Conservation (phyloP, 2,329 filamentous ascomycete species). For the Fusarium praegraminearum region DNA sequence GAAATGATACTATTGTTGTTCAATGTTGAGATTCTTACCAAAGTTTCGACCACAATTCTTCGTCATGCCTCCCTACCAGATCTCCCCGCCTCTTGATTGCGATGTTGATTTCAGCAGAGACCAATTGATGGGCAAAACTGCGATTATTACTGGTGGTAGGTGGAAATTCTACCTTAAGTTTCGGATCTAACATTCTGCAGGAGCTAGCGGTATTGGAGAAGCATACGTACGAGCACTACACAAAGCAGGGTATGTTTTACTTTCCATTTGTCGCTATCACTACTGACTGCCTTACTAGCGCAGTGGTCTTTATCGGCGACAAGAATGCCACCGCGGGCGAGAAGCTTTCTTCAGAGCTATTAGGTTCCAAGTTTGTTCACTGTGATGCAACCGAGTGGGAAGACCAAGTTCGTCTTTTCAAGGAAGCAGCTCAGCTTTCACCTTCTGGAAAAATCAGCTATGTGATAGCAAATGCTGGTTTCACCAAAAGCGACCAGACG, state of each 20-base stretch:
- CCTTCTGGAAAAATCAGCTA: not conserved
- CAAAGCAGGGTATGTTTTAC: not conserved
- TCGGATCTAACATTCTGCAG: not conserved
- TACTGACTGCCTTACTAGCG: not conserved
- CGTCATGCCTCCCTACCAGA: not conserved
- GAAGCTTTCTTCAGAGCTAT: rapidly evolving
- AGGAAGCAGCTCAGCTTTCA: not conserved
- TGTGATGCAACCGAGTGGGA: not conserved
- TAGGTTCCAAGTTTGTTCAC: not conserved
- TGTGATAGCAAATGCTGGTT: conserved; percentile 11
- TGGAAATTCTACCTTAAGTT: rapidly evolving
- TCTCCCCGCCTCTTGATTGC: rapidly evolving
- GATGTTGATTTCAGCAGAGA: not conserved
- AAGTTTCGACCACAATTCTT: rapidly evolving
- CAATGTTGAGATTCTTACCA: too few species aligned
- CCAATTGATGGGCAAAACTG: not conserved
- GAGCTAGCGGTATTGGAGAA: conserved; percentile 6
- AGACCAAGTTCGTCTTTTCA: not conserved
- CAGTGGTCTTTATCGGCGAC: not conserved
- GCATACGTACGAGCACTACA: conserved; percentile 4
- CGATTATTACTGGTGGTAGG: not conserved
- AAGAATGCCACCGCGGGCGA: not conserved
- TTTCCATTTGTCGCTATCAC: rapidly evolving
- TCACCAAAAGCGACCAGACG: conserved; percentile 1
- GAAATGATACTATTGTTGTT: too few species aligned